phyloP scores from a whole-genome alignment of 2,329 filamentous ascomycete genomes.

The Ophiocordyceps camponoti-saundersi region DNA sequence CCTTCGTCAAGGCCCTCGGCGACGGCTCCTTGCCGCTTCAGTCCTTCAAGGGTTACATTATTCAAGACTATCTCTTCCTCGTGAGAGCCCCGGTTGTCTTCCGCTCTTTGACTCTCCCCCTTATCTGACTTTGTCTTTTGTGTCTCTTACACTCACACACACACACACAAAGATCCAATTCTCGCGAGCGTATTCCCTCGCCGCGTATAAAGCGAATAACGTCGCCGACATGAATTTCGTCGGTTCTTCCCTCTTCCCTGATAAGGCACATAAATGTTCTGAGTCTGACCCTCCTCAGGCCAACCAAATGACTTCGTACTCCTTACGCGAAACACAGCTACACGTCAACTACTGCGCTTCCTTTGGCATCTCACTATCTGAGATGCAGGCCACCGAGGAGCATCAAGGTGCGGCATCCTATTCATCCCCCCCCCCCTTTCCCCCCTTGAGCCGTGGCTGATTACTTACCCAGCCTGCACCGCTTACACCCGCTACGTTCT shows the following conservation, averaged over 20 bases:
- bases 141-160: too few species aligned
- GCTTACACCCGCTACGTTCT: slow-evolving; percentile 77
- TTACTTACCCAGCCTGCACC: slow-evolving; percentile 40
- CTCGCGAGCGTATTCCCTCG: slow-evolving; percentile 68
- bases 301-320: slow-evolving; percentile 51
- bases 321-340: slow-evolving; percentile 62
- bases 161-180: slow-evolving; percentile 51
- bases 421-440: background rate
- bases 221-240: slow-evolving; percentile 58
- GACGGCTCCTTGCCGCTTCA: slow-evolving; percentile 56
- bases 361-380: slow-evolving; percentile 58
- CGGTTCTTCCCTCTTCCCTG: background rate
- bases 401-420: slow-evolving; percentile 37
- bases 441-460: background rate
- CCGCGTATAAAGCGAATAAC: slow-evolving; percentile 66
- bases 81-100: slow-evolving; percentile 23
- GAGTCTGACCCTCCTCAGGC: slow-evolving; percentile 10
- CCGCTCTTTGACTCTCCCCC: background rate
- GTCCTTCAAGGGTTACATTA: slow-evolving; percentile 74
- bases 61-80: slow-evolving; percentile 85
- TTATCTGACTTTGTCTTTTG: background rate
- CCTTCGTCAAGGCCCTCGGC: slow-evolving; percentile 64
- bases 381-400: slow-evolving; percentile 61
- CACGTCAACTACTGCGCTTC: slow-evolving; percentile 69
- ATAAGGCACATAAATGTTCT: too few species aligned